Percentiles rank a stretch among this genome's conserved stretches.
Evolutionary conservation across 139 green algal genomes (phyloP).

Genomic region (Haematococcus lacustris): DNA sequence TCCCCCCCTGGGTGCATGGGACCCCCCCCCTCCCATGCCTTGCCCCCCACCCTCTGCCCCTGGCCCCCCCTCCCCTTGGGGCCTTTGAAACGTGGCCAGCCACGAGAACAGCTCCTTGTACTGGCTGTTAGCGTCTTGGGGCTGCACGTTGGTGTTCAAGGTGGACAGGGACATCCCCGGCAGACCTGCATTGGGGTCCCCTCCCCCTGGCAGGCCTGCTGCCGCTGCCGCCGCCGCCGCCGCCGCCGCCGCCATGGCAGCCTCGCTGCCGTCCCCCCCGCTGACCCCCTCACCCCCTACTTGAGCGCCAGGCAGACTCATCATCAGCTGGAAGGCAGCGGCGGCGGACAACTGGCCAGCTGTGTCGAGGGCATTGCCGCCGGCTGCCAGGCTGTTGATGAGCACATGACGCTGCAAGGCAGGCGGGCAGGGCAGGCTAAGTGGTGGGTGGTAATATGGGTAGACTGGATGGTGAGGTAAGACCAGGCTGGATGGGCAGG

Average conservation of each 20-base stretch:
- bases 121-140: background rate
- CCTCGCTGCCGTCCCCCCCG: background rate
- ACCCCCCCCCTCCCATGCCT: too few relatives aligned
- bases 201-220: too few relatives aligned
- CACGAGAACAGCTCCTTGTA: constrained; percentile 9
- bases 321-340: background rate
- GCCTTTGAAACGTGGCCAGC: background rate
- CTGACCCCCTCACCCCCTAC: background rate
- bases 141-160: background rate
- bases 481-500: too few relatives aligned
- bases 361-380: too few relatives aligned
- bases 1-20: too few relatives aligned
- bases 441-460: too few relatives aligned
- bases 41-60: background rate
- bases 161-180: background rate
- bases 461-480: too few relatives aligned
- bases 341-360: too few relatives aligned
- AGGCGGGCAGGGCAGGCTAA: too few relatives aligned
- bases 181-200: background rate
- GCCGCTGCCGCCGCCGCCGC: constrained; percentile 2
- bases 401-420: too few relatives aligned
- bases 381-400: too few relatives aligned
- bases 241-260: background rate
- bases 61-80: background rate
- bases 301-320: background rate